A percentile compares a stretch with the other conserved stretches of the same genome.
phyloP scores from a whole-genome alignment of 2,329 filamentous ascomycete species.

The Aspergillus caelatus region DNA sequence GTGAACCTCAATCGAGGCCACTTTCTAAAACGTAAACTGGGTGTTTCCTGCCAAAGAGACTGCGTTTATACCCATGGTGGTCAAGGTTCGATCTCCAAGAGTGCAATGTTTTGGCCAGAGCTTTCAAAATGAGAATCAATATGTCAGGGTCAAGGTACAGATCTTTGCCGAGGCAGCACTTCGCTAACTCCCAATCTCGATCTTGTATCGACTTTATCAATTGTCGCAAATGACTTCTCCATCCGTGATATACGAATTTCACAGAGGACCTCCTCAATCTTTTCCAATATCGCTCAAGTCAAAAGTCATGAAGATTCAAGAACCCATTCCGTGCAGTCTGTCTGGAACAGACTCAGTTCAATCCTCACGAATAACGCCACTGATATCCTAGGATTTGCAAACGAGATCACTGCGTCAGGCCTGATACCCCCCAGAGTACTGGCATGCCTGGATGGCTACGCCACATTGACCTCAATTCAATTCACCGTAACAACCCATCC shows the following conservation, averaged over 20 bases:
- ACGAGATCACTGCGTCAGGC: conserved; percentile 14
- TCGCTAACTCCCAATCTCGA: not conserved
- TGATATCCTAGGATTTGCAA: conserved; percentile 7
- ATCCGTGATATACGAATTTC: not conserved
- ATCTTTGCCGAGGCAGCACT: not conserved
- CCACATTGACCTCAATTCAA: conserved; percentile 20
- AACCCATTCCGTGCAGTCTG: conserved; percentile 1
- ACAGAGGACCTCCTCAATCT: not conserved
- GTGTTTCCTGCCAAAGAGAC: not conserved
- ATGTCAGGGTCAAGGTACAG: not conserved
- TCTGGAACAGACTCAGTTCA: conserved; percentile 3
- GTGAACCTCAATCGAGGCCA: no score
- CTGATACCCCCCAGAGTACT: conserved; percentile 20
- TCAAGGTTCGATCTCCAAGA: not conserved
- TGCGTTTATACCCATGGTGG: not conserved
- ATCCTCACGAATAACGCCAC: conserved; percentile 8
- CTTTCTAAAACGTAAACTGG: not conserved
- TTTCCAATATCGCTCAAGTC: not conserved
- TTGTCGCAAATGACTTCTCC: conserved; percentile 1
- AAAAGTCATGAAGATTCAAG: no score
- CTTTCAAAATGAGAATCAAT: not conserved
- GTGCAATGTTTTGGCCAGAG: not conserved
- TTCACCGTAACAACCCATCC: conserved; percentile 17
- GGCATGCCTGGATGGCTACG: conserved; percentile 19
- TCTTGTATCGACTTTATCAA: conserved; percentile 8